These are phyloP conservation scores for Cladosporium halotolerans DNA, from an alignment of 2,329 filamentous ascomycete genomes.

Conservation along the genomic window DNA sequence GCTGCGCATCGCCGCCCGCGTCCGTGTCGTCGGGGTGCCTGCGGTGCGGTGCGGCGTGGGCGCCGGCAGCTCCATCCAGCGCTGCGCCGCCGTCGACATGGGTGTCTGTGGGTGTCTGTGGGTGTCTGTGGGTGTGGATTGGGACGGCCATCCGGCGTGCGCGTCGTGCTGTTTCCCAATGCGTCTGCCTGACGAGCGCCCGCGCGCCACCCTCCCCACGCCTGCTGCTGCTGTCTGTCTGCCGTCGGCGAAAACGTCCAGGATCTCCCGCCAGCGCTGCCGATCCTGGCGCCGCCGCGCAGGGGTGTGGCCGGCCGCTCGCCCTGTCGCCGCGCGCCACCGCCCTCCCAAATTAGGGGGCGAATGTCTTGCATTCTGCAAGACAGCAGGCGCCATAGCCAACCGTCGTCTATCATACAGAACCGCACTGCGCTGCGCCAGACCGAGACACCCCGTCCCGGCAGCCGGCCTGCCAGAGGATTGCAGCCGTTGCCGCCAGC, in stretches of 20 bases:
- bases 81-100: background rate
- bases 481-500: slow-evolving; percentile 4
- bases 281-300: slow-evolving; percentile 2
- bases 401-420: slow-evolving; percentile 7
- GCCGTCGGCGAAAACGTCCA: background rate
- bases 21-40: background rate
- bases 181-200: slow-evolving; percentile 2
- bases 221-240: slow-evolving; percentile 3
- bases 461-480: background rate
- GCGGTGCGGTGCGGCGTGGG: background rate
- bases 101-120: no score
- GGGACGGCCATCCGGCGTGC: background rate
- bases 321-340: background rate
- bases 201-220: slow-evolving; percentile 7
- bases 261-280: slow-evolving; percentile 3
- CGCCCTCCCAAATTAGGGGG: background rate
- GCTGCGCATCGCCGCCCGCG: background rate
- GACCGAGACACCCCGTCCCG: slow-evolving; percentile 5
- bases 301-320: slow-evolving; percentile 1
- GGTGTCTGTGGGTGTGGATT: no score
- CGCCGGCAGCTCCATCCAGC: background rate
- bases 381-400: slow-evolving; percentile 10
- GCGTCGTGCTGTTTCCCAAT: slow-evolving; percentile 8
- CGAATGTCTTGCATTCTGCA: slow-evolving; percentile 12
- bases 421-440: background rate